A percentile compares a stretch with the other conserved stretches of the same genome.
These are phyloP conservation scores for Daldinia loculata DNA, from an alignment of 495 filamentous ascomycete genomes.

Conservation along the genomic window DNA sequence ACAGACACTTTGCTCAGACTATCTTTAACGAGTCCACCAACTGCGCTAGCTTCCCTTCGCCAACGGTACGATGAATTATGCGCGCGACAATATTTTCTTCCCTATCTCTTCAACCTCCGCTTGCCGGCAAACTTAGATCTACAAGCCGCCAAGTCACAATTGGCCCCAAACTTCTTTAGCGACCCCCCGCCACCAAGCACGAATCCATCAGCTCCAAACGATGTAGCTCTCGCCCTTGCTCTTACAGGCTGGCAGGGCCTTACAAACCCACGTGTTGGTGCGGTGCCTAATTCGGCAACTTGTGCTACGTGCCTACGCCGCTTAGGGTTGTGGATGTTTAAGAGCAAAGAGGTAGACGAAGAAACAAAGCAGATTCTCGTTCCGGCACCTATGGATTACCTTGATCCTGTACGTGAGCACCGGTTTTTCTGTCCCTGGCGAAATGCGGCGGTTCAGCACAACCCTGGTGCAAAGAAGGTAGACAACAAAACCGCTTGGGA, in stretches of 20 bases:
- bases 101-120: conserved; percentile 62
- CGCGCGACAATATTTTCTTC: conserved; percentile 56
- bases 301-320: conserved; percentile 88
- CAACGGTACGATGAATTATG: conserved; percentile 68
- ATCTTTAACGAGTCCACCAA: conserved; percentile 64
- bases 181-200: conserved; percentile 48
- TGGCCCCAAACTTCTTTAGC: conserved; percentile 58
- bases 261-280: conserved; percentile 64
- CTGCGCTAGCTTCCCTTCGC: conserved; percentile 64
- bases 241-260: conserved; percentile 87
- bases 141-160: conserved; percentile 58
- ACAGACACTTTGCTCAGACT: conserved; percentile 56
- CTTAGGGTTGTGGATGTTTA: conserved; percentile 95
- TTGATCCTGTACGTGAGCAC: conserved; percentile 75
- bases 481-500: conserved; percentile 56
- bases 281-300: conserved; percentile 70
- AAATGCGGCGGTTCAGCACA: conserved; percentile 66
- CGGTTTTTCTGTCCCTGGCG: conserved; percentile 86
- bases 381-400: conserved; percentile 66
- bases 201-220: conserved; percentile 58
- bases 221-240: conserved; percentile 75
- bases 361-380: conserved; percentile 58
- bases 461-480: conserved; percentile 47
- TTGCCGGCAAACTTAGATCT: conserved; percentile 57
- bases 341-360: conserved; percentile 61